A percentile compares a stretch with the other conserved stretches of the same genome.
Conservation (phyloP, 2,329 filamentous ascomycete species). For the Aspergillus transmontanensis region DNA sequence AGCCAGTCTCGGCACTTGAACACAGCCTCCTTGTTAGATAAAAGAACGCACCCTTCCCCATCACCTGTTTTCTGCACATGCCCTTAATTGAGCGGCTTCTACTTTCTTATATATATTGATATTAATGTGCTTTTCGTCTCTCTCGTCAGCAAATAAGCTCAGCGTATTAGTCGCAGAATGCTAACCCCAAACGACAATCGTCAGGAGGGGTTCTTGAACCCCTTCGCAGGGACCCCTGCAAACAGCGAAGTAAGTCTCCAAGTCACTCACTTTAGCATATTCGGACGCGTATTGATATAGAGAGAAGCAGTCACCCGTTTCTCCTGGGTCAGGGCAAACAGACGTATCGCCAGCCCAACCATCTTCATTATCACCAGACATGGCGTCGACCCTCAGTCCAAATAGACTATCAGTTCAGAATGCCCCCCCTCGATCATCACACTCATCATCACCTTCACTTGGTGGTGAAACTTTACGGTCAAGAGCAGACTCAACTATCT, state of each 20-base stretch:
- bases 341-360: slow-evolving; percentile 14
- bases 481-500: slow-evolving; percentile 44
- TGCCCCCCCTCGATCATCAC: slow-evolving; percentile 34
- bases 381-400: slow-evolving; percentile 26
- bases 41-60: slow-evolving; percentile 2
- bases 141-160: slow-evolving; percentile 9
- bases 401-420: slow-evolving; percentile 28
- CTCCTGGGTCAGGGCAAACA: slow-evolving; percentile 6
- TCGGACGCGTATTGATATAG: slow-evolving; percentile 8
- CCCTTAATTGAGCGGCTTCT: slow-evolving; percentile 8
- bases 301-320: slow-evolving; percentile 6
- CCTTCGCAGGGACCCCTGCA: slow-evolving; percentile 13
- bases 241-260: slow-evolving; percentile 14
- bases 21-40: slow-evolving; percentile 7
- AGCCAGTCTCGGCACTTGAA: slow-evolving; percentile 1
- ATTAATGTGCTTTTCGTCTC: not conserved
- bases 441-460: slow-evolving; percentile 38
- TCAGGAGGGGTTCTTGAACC: slow-evolving; percentile 15
- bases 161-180: slow-evolving; percentile 19
- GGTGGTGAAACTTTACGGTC: slow-evolving; percentile 49
- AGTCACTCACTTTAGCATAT: not conserved
- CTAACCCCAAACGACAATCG: slow-evolving; percentile 16
- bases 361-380: slow-evolving; percentile 28
- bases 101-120: slow-evolving; percentile 2
- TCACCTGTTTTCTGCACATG: not conserved